Evolutionary conservation across 2,329 filamentous ascomycete species (phyloP), one percentile per base, ranked within the genome.

Genomic region (Neopestalotiopsis rosae): DNA sequence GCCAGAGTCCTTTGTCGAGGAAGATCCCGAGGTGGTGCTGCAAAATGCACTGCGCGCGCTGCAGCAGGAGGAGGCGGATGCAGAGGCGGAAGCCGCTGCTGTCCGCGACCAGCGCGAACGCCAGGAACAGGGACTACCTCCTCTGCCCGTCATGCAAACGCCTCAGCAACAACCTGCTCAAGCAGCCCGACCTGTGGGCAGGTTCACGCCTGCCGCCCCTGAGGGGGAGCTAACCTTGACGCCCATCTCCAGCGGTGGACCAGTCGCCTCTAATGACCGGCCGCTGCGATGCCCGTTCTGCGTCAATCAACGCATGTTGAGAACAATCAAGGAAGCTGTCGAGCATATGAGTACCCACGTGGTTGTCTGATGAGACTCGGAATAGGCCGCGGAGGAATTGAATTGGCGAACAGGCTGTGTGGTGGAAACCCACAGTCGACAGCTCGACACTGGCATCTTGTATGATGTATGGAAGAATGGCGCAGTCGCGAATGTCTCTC

Each of bases 271-370:
- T 5, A 80, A 81, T 40, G 85, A 89, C 45, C 78, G 83, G 24
- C 86, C 88, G 1, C 76, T 89, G 34, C 82, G 88, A 20, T 90
- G 88, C 71, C 88, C 88, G 1, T 90, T 89, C 72, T 90, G 88
- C 70, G 83, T 90, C 45, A 90, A 90, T 72, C 86, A 88, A 72
- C 83, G 88, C 5, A 88, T 90, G 87, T 81, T 90, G 65, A 81
- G 87, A 20, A 87, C 83, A 1, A 87, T 90, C 61, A 89, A 88
- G 77, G 88, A 90, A 75, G 87, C 88, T 4, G 87, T 90, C 3
- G 88, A 90, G 76, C 88, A 90, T 74, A 81, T 90, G 82, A 88
- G 87, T 12, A 89, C 87, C 2, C 88, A 90, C 70, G 88, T 90
- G 4, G 84, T 89, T 14, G 86, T 90, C 20, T 87, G 76, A 75